phyloP scores from a whole-genome alignment of 1,139 yeast genomes.

The Suhomyces anneliseae region DNA sequence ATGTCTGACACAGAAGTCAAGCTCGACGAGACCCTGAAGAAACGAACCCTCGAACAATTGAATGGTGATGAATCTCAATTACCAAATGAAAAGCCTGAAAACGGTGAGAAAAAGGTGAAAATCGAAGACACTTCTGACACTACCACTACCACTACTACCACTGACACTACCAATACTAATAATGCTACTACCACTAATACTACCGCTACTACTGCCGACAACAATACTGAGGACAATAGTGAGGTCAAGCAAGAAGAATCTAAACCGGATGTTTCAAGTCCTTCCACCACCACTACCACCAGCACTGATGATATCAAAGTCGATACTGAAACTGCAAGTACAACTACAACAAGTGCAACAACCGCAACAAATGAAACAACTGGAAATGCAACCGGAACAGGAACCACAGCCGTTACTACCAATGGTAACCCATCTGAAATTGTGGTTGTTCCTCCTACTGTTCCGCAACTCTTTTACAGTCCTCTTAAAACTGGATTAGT shows the following conservation, averaged over 20 bases:
- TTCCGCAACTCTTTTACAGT: slow-evolving; percentile 60
- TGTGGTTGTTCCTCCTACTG: slow-evolving; percentile 54
- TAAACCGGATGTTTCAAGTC: too few species aligned
- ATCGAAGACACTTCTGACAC: slow-evolving; percentile 1
- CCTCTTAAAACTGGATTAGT: slow-evolving; percentile 90
- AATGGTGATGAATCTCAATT: neutral
- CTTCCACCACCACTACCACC: too few species aligned
- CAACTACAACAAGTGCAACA: neutral
- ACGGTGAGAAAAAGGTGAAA: slow-evolving; percentile 7
- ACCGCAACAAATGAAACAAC: neutral
- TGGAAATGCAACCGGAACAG: neutral
- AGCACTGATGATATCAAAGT: neutral
- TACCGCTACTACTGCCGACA: neutral
- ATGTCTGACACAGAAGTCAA: slow-evolving; percentile 9
- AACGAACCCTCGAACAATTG: slow-evolving; percentile 2
- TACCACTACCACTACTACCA: neutral
- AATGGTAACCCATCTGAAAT: slow-evolving; percentile 13
- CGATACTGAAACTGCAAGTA: neutral
- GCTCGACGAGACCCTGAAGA: slow-evolving; percentile 5
- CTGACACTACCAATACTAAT: neutral
- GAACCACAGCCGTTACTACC: neutral
- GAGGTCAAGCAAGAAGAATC: neutral
- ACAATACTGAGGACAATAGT: neutral
- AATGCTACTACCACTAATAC: too few species aligned
- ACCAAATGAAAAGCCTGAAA: neutral